phyloP scores from a whole-genome alignment of 768 basidiomycete species.

The Zangia roseola region DNA sequence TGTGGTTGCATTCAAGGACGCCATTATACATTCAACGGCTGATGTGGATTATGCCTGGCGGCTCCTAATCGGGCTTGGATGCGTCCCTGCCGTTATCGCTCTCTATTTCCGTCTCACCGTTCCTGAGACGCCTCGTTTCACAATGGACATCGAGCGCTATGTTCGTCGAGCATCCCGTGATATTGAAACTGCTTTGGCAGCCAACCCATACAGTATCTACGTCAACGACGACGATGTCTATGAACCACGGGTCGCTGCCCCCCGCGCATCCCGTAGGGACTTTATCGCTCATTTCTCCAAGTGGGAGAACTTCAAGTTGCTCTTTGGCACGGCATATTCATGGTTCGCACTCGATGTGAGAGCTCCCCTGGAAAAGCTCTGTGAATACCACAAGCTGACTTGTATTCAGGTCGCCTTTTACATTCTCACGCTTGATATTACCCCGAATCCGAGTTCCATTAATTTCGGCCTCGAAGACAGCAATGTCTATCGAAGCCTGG shows the following conservation, averaged over 20 bases:
- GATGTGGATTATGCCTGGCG: slow-evolving; percentile 79
- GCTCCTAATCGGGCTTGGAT: slow-evolving; percentile 81
- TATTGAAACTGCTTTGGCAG: slow-evolving; percentile 52
- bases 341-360: slow-evolving; percentile 85
- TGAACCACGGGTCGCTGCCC: slow-evolving; percentile 53
- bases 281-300: slow-evolving; percentile 65
- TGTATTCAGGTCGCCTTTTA: slow-evolving; percentile 71
- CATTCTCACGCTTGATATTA: slow-evolving; percentile 77
- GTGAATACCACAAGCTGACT: neutral
- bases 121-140: slow-evolving; percentile 78
- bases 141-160: slow-evolving; percentile 43
- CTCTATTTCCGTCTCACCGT: slow-evolving; percentile 90
- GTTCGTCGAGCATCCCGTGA: slow-evolving; percentile 68
- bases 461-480: slow-evolving; percentile 46
- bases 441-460: slow-evolving; percentile 67
- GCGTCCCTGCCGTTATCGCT: slow-evolving; percentile 73
- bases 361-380: slow-evolving; percentile 35
- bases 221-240: slow-evolving; percentile 47
- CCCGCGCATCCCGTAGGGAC: slow-evolving; percentile 64
- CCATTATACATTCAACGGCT: slow-evolving; percentile 38
- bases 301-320: slow-evolving; percentile 73
- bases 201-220: slow-evolving; percentile 44
- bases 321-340: slow-evolving; percentile 72
- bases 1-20: slow-evolving; percentile 60
- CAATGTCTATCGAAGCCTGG: slow-evolving; percentile 53